Evolutionary conservation across 306 rosid species (phyloP), one percentile per base, ranked within the genome.

Genomic region (Hippophae tibetana): DNA sequence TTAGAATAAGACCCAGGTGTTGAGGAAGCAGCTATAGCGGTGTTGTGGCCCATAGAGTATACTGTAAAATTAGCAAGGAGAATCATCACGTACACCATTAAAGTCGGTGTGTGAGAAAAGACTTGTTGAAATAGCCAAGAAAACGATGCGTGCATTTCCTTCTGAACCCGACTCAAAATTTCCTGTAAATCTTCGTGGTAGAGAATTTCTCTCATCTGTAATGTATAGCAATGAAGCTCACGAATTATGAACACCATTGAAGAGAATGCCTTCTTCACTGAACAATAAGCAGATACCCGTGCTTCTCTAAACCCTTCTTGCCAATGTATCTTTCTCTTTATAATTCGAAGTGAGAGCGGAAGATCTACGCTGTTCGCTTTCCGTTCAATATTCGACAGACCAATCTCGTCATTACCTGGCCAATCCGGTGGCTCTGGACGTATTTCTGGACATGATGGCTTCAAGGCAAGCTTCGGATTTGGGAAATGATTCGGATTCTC

Each of bases 81-180:
- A 6, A 93, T 84, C 99, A 93, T 93, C 5, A 93, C 80, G 56
- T 86, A 89, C 27, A 93, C 80, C 99, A 93, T 93, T 6, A 93
- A 73, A 0, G 94, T 89, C 2, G 99, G 99, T 0, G 99, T 93
- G n/a, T 75, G 95, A 18, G 99, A 93, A 60, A 93, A 89, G 6
- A 93, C 86, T 62, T 86, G 99, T 49, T 89, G 97, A 42, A 93
- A 93, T 1, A 93, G 65, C 99, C 99, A 93, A 1, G 89, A 97
- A 14, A 93, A 93, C 0, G 99, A 93, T 7, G 97, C 95, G 46
- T 93, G 97, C 80, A 84, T 84, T 76, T 93, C 99, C 55, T 64
- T 73, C 57, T 93, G 97, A 0, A 93, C 99, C 0, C 94, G 74
- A 12, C 67, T 56, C 8, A 93, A 81, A 66, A 93, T 72, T 6